These are phyloP conservation scores for Boletellus sp. DNA, from an alignment of 768 basidiomycete species.

Conservation along the genomic window DNA sequence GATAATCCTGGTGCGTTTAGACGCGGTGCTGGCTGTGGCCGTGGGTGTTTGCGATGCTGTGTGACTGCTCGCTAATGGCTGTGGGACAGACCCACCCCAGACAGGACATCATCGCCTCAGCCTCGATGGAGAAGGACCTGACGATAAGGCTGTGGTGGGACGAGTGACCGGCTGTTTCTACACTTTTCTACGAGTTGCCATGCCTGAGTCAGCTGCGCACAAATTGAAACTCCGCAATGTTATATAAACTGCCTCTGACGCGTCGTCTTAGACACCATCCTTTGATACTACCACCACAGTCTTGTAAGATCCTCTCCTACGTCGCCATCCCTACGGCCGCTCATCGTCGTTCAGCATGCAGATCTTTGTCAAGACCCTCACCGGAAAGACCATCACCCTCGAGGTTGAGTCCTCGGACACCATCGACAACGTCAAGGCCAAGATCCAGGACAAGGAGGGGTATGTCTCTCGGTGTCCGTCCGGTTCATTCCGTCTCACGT, in stretches of 20 bases:
- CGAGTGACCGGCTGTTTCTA: slow-evolving; percentile 17
- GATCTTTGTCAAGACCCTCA: slow-evolving; percentile 86
- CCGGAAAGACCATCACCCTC: slow-evolving; percentile 73
- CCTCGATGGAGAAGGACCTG: slow-evolving; percentile 86
- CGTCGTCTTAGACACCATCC: not conserved
- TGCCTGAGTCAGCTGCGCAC: slow-evolving; percentile 6
- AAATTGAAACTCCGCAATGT: slow-evolving; percentile 13
- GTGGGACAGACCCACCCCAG: slow-evolving; percentile 68
- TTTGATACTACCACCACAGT: slow-evolving; percentile 4
- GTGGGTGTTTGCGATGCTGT: slow-evolving; percentile 38
- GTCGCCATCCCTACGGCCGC: not conserved
- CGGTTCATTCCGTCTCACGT: not conserved
- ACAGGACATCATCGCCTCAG: slow-evolving; percentile 74
- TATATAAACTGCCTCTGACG: slow-evolving; percentile 14
- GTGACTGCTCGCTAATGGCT: slow-evolving; percentile 4
- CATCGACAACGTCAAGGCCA: slow-evolving; percentile 26
- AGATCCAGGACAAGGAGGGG: slow-evolving; percentile 77
- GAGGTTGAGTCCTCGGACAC: slow-evolving; percentile 28
- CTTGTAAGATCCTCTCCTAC: slow-evolving; percentile 1
- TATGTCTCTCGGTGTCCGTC: not conserved
- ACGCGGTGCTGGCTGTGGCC: slow-evolving; percentile 75
- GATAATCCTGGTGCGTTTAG: slow-evolving; percentile 10
- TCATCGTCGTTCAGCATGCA: slow-evolving; percentile 31
- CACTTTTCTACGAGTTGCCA: not conserved
- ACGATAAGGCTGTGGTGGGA: slow-evolving; percentile 82